Percentiles rank a stretch among this genome's conserved stretches.
Evolutionary conservation across 2,329 filamentous ascomycete genomes (phyloP).

Genomic region (Aspergillus sp.): DNA sequence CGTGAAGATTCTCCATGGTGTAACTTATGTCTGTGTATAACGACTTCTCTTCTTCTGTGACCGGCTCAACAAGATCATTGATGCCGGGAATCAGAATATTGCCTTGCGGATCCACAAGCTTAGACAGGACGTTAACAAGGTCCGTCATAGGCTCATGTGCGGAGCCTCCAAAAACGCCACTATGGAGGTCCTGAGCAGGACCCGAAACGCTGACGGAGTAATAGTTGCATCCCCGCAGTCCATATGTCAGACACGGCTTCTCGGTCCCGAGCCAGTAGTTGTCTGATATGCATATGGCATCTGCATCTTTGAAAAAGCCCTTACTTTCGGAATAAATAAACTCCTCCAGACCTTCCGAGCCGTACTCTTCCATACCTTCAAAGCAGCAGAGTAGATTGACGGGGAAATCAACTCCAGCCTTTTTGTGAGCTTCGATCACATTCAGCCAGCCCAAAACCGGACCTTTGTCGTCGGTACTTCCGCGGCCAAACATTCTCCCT

Average conservation of each 20-base stretch:
- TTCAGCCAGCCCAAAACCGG: conserved; percentile 97
- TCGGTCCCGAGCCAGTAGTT: conserved; percentile 99
- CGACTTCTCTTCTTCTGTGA: conserved; percentile 80
- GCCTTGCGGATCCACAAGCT: conserved; percentile 83
- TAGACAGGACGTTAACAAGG: conserved; percentile 75
- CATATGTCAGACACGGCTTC: conserved; percentile 97
- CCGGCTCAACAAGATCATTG: conserved; percentile 84
- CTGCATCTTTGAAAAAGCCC: conserved; percentile 91
- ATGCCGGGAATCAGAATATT: conserved; percentile 95
- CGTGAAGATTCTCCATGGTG: conserved; percentile 92
- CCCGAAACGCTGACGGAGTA: conserved; percentile 90
- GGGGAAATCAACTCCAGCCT: conserved; percentile 89
- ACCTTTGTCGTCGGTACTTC: conserved; percentile 96
- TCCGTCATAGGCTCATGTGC: conserved; percentile 99
- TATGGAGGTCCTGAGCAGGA: conserved; percentile 91
- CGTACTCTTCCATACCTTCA: conserved; percentile 99
- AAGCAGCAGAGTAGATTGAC: conserved; percentile 99
- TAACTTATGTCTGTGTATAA: conserved; percentile 92
- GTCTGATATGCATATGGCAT: conserved; percentile 97
- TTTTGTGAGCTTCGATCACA: conserved; percentile 95
- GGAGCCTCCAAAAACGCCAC: conserved; percentile 93
- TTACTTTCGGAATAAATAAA: conserved; percentile 89
- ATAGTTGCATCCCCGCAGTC: conserved; percentile 96
- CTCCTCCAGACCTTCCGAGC: conserved; percentile 92
- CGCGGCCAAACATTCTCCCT: conserved; percentile 93